Evolutionary conservation across 441 rosid species (phyloP).

Genomic region (Dalechampia spathulata): DNA sequence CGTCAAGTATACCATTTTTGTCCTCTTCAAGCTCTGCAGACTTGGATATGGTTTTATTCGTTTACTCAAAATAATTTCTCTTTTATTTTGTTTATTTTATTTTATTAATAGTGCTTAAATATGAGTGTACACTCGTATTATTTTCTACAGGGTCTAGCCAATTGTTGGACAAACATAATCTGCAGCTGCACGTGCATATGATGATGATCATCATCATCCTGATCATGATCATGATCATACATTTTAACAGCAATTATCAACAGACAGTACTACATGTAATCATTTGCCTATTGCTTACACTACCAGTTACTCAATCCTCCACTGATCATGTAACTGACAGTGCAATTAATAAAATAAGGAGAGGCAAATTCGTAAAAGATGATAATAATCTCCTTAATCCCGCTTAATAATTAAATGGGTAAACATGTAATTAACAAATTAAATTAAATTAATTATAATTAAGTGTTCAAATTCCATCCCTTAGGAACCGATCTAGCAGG

Average conservation of each 20-base stretch:
- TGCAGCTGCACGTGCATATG: constrained; percentile 19
- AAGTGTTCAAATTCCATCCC: constrained; percentile 32
- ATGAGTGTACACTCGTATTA: too few species aligned
- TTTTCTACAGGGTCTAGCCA: not conserved
- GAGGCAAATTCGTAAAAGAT: too few species aligned
- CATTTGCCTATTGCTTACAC: constrained; percentile 16
- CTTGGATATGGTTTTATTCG: not conserved
- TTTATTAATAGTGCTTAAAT: too few species aligned
- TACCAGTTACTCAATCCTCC: not conserved
- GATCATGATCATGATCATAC: constrained; percentile 13
- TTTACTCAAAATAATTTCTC: too few species aligned
- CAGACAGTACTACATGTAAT: constrained; percentile 19
- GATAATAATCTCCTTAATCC: too few species aligned
- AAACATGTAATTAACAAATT: constrained; percentile 21
- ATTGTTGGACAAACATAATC: not conserved
- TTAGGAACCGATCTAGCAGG: constrained; percentile 42
- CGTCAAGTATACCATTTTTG: not conserved
- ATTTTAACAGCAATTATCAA: constrained; percentile 13
- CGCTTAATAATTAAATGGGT: not conserved
- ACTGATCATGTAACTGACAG: too few species aligned
- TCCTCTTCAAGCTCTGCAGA: not conserved
- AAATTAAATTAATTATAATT: constrained; percentile 11
- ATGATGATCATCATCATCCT: constrained; percentile 7
- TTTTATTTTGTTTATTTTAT: too few species aligned
- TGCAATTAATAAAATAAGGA: too few species aligned